Evolutionary conservation across 2,329 filamentous ascomycete species (phyloP), one percentile per base, ranked within the genome.

Genomic region (Colletotrichum higginsianum): DNA sequence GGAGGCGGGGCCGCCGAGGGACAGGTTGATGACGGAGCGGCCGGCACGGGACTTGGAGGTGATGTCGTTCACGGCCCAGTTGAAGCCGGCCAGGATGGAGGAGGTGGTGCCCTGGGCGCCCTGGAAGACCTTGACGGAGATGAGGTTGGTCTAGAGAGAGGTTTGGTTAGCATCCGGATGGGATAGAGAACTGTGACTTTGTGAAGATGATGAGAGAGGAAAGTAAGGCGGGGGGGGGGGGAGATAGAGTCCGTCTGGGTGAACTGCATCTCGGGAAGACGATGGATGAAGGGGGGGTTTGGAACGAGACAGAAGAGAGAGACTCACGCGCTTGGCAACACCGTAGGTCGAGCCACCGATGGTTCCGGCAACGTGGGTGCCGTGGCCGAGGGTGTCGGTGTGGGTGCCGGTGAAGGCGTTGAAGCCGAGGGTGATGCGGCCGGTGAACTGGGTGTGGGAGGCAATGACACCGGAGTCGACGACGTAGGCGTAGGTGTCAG

Each of bases 21-120:
- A 89, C 86, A 90, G 86, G 80, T 84, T 87, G 69, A 89, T 83
- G 21, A 89, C 87, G 18, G 86, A 79, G n/a, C 82, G 82, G 30
- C 67, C 76, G 50, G 79, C 76, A 26, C 85, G 84, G 53, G 79
- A 79, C 18, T 82, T 82, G 57, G 78, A 80, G 53, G 80, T 76
- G 71, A 85, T 85, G 78, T 87, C 83, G 73, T 83, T 80, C 55
- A 82, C 82, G 35, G 86, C 85, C 79, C 80, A 85, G 75, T 83
- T 79, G 74, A 77, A 82, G 49, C 81, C 81, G 9, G 79, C 75
- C 23, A 80, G 75, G 47, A 79, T 77, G 44, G 76, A 76, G 74
- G 77, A 78, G 15, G 77, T 77, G 21, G 78, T 77, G 8, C 75
- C 76, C 23, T 75, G 74, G 53, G 67, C 74, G 12, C 79, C 71